Evolutionary conservation across 2,329 filamentous ascomycete genomes (phyloP).

Genomic region (Phoma sp.): DNA sequence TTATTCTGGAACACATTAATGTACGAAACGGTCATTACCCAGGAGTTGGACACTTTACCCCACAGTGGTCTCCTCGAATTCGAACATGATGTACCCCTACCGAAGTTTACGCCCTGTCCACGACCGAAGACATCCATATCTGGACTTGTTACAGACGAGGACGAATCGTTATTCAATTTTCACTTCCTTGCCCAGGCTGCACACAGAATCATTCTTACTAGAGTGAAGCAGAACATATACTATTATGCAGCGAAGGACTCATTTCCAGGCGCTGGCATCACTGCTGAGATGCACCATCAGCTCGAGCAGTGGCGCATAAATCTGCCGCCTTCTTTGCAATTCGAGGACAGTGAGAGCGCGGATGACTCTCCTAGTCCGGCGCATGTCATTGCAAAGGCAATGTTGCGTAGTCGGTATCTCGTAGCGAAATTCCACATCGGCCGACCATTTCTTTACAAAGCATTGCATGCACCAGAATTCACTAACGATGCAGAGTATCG

Average conservation of each 20-base stretch:
- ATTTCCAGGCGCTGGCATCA: slow-evolving; percentile 55
- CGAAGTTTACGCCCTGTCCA: slow-evolving; percentile 58
- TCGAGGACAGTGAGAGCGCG: slow-evolving; percentile 45
- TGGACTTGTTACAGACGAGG: slow-evolving; percentile 49
- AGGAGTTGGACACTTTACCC: slow-evolving; percentile 59
- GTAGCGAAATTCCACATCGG: slow-evolving; percentile 48
- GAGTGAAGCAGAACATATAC: slow-evolving; percentile 59
- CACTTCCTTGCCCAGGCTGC: slow-evolving; percentile 64
- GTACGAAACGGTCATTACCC: slow-evolving; percentile 62
- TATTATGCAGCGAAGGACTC: slow-evolving; percentile 52
- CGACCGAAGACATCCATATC: slow-evolving; percentile 43
- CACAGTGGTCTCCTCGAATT: slow-evolving; percentile 58
- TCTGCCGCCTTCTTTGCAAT: slow-evolving; percentile 56
- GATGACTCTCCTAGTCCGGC: slow-evolving; percentile 42
- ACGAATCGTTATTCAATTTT: slow-evolving; percentile 63
- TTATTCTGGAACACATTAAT: slow-evolving; percentile 63
- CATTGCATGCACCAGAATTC: slow-evolving; percentile 38
- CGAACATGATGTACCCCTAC: slow-evolving; percentile 60
- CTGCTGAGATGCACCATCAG: slow-evolving; percentile 60
- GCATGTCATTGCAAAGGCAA: slow-evolving; percentile 47
- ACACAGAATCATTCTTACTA: slow-evolving; percentile 61
- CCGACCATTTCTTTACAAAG: slow-evolving; percentile 48
- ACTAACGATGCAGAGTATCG: slow-evolving; percentile 42
- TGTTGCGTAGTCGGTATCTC: slow-evolving; percentile 47
- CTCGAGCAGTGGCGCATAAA: slow-evolving; percentile 62